Conservation (phyloP, 768 basidiomycete genomes). For the Podaxis sp. region DNA sequence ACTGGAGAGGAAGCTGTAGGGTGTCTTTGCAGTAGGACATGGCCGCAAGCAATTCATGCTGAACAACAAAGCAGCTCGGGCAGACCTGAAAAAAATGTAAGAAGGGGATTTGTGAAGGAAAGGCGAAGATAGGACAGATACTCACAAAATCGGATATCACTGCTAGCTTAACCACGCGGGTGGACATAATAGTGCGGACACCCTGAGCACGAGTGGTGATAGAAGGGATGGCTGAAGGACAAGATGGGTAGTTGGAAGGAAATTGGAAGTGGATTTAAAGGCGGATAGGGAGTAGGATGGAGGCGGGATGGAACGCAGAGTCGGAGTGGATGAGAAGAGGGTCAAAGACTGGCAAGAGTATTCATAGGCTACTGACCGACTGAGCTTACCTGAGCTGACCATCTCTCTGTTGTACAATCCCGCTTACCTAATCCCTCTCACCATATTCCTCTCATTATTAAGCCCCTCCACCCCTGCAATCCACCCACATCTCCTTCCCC, state of each 20-base stretch:
- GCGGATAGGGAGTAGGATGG: neutral
- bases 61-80: constrained; percentile 47
- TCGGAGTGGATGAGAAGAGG: constrained; percentile 23
- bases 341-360: constrained; percentile 16
- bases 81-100: constrained; percentile 32
- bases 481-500: neutral
- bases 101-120: neutral
- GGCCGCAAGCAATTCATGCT: constrained; percentile 48
- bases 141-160: constrained; percentile 47
- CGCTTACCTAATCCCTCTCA: constrained; percentile 4
- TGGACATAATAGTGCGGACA: constrained; percentile 25
- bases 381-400: constrained; percentile 17
- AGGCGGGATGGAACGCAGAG: constrained; percentile 12
- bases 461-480: neutral
- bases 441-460: neutral
- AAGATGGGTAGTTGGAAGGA: neutral
- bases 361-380: constrained; percentile 26
- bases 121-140: constrained; percentile 4
- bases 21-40: constrained; percentile 44
- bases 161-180: constrained; percentile 41
- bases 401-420: neutral
- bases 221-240: constrained; percentile 11
- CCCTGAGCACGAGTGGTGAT: constrained; percentile 11
- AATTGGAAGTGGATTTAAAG: neutral
- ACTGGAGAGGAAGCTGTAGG: constrained; percentile 41